Evolutionary conservation across 2,329 filamentous ascomycete species (phyloP), one percentile per base, ranked within the genome.

Genomic region (Aspergillus terreus): DNA sequence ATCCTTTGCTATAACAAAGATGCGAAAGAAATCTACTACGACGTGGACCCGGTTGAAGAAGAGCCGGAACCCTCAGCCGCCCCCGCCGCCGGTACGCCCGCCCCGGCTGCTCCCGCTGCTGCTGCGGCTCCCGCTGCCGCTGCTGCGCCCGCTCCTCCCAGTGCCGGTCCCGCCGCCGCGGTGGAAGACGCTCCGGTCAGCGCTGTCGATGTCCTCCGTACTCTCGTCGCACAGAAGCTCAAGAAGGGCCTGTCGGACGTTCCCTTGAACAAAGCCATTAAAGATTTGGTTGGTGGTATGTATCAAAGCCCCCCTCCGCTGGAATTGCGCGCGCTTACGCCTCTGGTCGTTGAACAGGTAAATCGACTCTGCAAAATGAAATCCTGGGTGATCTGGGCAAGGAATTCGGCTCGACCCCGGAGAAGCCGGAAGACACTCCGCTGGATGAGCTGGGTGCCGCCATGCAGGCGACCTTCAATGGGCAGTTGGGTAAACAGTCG

Each of bases 1-100:
- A 96, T 99, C 70, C 83, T 99, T 51, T 97, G 94, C 80, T 99
- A 97, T 80, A 97, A 96, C 81, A 99, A 99, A 75, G 94, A 99
- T 69, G 88, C 91, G 51, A 97, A 96, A 73, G 94, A 99, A 74
- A 99, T 99, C 60, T 99, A 99, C 80, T 99, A 99, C 75, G 92
- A 96, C 69, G 92, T 95, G 42, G 94, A 99, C 67, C 94, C 94
- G 0, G 79, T 95, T 27, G 90, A 95, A 66, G 94, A 99, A 52
- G 94, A 97, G 73, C 82, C 87, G 44, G 87, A 87, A 46, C 70
- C 81, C 48, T 50, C 71, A 25, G 49, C 63, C 15, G 54, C 68
- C 32, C 69, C 77, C 14, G 67, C 72, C 19, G 58, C 67, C 41
- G 61, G 75, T 17, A 67, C 70, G 44, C 61, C 71, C 45, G 59